Evolutionary conservation across 2,329 filamentous ascomycete species (phyloP), one percentile per base, ranked within the genome.

Genomic region (Chrysosporium keratinophilum): DNA sequence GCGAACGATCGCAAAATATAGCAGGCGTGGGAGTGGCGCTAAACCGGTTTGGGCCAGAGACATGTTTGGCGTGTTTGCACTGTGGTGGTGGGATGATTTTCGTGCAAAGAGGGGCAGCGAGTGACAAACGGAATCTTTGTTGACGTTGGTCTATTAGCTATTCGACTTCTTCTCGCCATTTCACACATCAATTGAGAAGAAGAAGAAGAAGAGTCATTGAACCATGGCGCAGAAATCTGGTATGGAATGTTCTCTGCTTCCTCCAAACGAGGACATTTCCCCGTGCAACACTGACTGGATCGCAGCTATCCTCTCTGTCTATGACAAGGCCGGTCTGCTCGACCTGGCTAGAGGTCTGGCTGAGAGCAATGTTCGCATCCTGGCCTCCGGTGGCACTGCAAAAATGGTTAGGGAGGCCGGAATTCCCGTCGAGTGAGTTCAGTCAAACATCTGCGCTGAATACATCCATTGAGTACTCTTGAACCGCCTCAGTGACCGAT

Each of bases 351-450:
- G 95, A 74, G 89, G 89, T 63, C 81, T 96, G 49, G 80, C 87
- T 67, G 81, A 91, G 77, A 82, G 94, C 67, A 85, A 93, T 82
- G 87, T 95, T 63, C 87, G 89, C 62, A 84, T 98, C 61, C 80
- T 98, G 55, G 93, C 93, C 52, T 97, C 91, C 55, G 93, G 93
- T 56, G 93, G 93, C 64, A 98, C 93, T 46, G 85, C 93, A 61
- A 93, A 85, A 75, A 86, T 97, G 86, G 95, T 97, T 65, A 84
- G 93, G 67, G 93, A 98, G 71, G 93, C 89, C 63, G 89, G 89
- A 46, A 94, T 98, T 72, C 83, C 87, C 44, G 93, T 98, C 59
- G 90, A 97, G 86, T 94, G 79, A 73, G 84, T 74, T 43, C 35
- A 19, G 19, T 20, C 10, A 5, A 17, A 33, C 33, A 11, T 9